Conservation (phyloP, 768 basidiomycete genomes). For the Leccinum ochraceum region DNA sequence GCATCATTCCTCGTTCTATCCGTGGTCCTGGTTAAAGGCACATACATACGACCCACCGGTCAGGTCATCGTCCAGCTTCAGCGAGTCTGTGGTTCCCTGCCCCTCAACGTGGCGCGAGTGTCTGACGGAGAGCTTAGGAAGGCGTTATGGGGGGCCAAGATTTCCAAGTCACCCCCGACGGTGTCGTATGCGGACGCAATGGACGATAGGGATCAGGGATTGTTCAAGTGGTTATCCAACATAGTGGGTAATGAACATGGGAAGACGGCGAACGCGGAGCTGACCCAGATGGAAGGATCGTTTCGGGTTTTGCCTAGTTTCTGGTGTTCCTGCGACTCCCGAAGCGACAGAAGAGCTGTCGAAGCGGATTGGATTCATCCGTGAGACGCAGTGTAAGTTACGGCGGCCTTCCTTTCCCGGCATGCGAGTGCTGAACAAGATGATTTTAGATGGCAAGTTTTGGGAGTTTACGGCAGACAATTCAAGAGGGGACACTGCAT, state of each 20-base stretch:
- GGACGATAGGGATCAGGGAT: constrained; percentile 58
- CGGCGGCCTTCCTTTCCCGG: constrained; percentile 1
- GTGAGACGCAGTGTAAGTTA: constrained; percentile 73
- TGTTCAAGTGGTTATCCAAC: constrained; percentile 80
- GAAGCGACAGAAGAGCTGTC: constrained; percentile 83
- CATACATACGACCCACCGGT: constrained; percentile 80
- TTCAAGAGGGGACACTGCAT: constrained; percentile 91
- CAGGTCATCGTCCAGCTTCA: constrained; percentile 14
- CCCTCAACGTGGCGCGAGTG: not conserved
- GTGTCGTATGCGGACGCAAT: constrained; percentile 76
- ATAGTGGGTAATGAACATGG: constrained; percentile 52
- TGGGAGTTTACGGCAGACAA: constrained; percentile 97
- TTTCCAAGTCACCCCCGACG: constrained; percentile 71
- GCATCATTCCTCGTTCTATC: constrained; percentile 79
- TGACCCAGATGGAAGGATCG: constrained; percentile 54
- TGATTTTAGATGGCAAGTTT: constrained; percentile 78
- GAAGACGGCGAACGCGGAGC: not conserved
- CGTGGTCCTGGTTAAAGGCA: constrained; percentile 79
- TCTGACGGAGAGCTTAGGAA: constrained; percentile 41
- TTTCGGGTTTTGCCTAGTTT: constrained; percentile 88
- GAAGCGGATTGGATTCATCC: constrained; percentile 79
- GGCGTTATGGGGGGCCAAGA: constrained; percentile 79
- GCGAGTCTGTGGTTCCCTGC: constrained; percentile 45
- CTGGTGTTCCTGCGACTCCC: constrained; percentile 75
- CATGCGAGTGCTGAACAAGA: constrained; percentile 36